Evolutionary conservation across 176 grass and related monocot species (phyloP), one percentile per base, ranked within the genome.

Genomic region (Ananas comosus): DNA sequence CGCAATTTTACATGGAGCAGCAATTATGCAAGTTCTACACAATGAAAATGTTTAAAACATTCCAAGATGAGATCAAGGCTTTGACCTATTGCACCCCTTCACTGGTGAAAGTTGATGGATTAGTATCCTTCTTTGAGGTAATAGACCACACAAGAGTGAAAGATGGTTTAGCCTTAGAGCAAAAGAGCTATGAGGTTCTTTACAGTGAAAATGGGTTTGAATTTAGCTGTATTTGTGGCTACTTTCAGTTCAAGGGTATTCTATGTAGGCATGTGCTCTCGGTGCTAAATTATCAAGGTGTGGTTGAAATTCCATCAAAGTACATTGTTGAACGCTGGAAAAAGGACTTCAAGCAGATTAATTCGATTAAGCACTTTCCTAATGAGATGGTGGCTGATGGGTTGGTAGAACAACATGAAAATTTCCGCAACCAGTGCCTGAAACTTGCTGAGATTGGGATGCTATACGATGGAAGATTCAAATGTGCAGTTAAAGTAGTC

Each of bases 221-320:
- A 11, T 49, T 53, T 18, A 61, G n/a, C 14, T 75, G 63, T 28
- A 66, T 50, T 19, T 75, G 61, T 75, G 8, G 11, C 13, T 13
- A 14, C n/a, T 75, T 75, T 52, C 59, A 75, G 66, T 66, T 66
- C 27, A 53, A 50, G 49, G 73, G 73, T 65, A 75, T 75, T 9
- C 33, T 75, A 33, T 75, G 73, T 24, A 75, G 73, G 49, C 73
- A 75, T 66, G 64, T 75, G 18, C 50, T 75, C 27, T 65, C 61
- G 19, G 63, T 66, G 12, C 49, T 75, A 27, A 64, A 51, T 6
- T 51, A 75, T 28, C 64, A 53, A 25, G 48, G 66, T 25, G 24
- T 75, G 22, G 25, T 25, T 33, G 23, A 47, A 65, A 11, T 75
- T 66, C 49, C 61, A 19, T 65, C 73, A 9, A 51, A 42, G 66